phyloP scores from a whole-genome alignment of 441 rosid species.

The Croton laevigatus region DNA sequence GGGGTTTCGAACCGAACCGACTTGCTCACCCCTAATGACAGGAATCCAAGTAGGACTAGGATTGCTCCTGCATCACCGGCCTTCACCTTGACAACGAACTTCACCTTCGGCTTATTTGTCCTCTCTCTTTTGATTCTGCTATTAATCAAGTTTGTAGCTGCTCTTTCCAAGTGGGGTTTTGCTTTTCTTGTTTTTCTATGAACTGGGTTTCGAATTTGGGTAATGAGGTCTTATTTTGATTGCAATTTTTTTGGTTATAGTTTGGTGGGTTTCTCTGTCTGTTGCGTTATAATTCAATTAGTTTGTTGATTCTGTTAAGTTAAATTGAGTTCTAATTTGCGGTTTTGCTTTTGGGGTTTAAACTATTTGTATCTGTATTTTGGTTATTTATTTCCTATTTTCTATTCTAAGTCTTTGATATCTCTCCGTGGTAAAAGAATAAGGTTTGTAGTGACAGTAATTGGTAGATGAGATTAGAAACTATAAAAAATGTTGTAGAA shows the following conservation, averaged over 20 bases:
- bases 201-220: background rate
- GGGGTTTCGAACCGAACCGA: too few species aligned
- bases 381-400: too few species aligned
- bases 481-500: too few species aligned
- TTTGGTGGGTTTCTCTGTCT: background rate
- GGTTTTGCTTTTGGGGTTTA: slow-evolving; percentile 1
- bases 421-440: too few species aligned
- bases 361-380: too few species aligned
- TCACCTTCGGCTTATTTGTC: background rate
- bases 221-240: background rate
- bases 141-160: background rate
- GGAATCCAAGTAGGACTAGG: too few species aligned
- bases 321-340: background rate
- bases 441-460: too few species aligned
- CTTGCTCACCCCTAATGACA: too few species aligned
- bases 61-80: too few species aligned
- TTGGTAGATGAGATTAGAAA: too few species aligned
- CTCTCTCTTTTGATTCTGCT: background rate
- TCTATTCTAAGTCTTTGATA: too few species aligned
- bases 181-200: background rate
- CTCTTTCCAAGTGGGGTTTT: slow-evolving; percentile 2
- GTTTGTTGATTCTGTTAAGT: background rate
- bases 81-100: too few species aligned
- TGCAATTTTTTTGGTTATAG: background rate
- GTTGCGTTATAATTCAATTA: background rate